These are phyloP conservation scores for Botrytis fragariae DNA, from an alignment of 2,329 filamentous ascomycete genomes.

Conservation along the genomic window DNA sequence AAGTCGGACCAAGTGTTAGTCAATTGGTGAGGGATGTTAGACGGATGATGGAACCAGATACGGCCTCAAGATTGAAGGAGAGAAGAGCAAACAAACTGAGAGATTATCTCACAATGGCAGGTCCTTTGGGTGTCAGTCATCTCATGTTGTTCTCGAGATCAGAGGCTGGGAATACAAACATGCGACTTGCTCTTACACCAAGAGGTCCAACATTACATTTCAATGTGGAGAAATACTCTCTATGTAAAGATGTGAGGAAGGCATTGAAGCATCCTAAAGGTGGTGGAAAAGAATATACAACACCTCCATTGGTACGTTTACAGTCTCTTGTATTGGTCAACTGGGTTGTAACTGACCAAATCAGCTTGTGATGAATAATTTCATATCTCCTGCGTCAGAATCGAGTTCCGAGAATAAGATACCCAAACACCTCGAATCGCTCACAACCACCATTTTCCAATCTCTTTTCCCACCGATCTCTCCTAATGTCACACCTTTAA, in stretches of 20 bases:
- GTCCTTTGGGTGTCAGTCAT: constrained; percentile 89
- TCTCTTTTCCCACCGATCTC: constrained; percentile 95
- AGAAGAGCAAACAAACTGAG: constrained; percentile 81
- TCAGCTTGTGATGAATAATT: constrained; percentile 97
- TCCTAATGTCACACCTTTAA: constrained; percentile 82
- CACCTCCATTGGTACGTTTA: constrained; percentile 68
- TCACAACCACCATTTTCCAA: constrained; percentile 92
- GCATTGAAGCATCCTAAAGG: constrained; percentile 80
- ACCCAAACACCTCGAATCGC: constrained; percentile 90
- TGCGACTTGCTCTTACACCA: constrained; percentile 83
- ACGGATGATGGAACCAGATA: constrained; percentile 92
- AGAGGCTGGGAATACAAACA: constrained; percentile 84
- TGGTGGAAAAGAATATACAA: constrained; percentile 80
- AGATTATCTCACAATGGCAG: constrained; percentile 95
- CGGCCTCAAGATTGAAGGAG: constrained; percentile 85
- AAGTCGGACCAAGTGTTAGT: constrained; percentile 87
- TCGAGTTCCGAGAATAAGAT: constrained; percentile 63
- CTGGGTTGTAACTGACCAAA: neutral
- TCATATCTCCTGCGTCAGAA: constrained; percentile 61
- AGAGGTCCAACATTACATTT: constrained; percentile 93
- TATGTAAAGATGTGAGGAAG: constrained; percentile 85
- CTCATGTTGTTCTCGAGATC: constrained; percentile 91
- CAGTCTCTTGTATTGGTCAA: neutral
- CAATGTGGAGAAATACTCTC: constrained; percentile 88
- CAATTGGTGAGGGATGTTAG: constrained; percentile 91